Percentiles rank a stretch among this genome's conserved stretches.
Evolutionary conservation across 2,329 filamentous ascomycete genomes (phyloP).

Genomic region (Fusarium xyrophilum): DNA sequence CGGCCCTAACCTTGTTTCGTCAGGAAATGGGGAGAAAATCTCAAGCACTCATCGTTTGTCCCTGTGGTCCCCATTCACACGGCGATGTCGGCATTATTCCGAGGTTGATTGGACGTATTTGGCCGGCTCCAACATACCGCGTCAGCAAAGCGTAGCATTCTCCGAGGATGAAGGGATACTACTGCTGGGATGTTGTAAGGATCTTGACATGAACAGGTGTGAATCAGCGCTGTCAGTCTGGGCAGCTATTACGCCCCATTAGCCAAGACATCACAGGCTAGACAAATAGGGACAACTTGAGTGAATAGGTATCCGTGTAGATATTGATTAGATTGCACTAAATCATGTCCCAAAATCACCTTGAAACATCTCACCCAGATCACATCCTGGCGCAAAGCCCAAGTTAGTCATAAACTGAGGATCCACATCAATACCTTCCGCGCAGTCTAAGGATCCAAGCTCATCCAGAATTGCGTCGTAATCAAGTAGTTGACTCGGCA

Average conservation of each 20-base stretch:
- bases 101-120: not conserved
- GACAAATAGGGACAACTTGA: not conserved
- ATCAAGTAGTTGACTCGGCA: conserved; percentile 47
- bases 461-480: conserved; percentile 62
- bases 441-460: conserved; percentile 58
- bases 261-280: not conserved
- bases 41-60: conserved; percentile 23
- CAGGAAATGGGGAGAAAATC: conserved; percentile 31
- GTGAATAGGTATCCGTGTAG: not conserved
- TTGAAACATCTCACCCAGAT: conserved; percentile 60
- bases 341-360: conserved; percentile 49
- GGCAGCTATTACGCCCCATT: not conserved
- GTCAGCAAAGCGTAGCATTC: not conserved
- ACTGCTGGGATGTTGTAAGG: not conserved
- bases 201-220: not conserved
- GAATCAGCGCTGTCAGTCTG: not conserved
- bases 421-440: conserved; percentile 60
- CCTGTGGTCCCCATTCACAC: not conserved
- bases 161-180: not conserved
- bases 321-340: conserved; percentile 28
- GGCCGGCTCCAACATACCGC: not conserved
- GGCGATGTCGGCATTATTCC: conserved; percentile 1
- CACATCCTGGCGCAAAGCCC: conserved; percentile 68
- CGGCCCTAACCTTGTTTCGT: conserved; percentile 37
- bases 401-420: conserved; percentile 72